These are phyloP conservation scores for Rhizoctonia solani DNA, from an alignment of 1,284 basidiomycete species.

Conservation along the genomic window DNA sequence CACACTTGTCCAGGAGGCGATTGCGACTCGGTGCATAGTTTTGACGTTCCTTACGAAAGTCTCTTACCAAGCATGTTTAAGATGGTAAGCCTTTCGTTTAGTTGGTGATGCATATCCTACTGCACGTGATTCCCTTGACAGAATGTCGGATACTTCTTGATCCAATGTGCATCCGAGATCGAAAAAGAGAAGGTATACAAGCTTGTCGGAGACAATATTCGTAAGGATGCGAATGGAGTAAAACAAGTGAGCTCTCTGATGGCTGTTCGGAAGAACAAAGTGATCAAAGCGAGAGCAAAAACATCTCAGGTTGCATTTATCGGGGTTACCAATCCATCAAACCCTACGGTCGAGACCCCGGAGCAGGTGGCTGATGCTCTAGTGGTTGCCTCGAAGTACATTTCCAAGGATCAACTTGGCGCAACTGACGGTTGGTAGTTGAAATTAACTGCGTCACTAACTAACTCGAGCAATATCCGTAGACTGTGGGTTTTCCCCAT, in stretches of 20 bases:
- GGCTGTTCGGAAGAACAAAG: constrained; percentile 36
- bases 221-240: constrained; percentile 41
- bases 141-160: constrained; percentile 41
- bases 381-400: constrained; percentile 39
- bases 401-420: constrained; percentile 40
- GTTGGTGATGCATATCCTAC: no score
- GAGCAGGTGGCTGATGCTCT: constrained; percentile 36
- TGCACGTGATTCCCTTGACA: no score
- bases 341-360: constrained; percentile 39
- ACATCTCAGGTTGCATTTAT: constrained; percentile 38
- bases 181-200: constrained; percentile 40
- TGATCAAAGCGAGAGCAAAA: not conserved
- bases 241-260: constrained; percentile 36
- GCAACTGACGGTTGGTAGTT: constrained; percentile 36
- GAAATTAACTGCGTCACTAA: not conserved
- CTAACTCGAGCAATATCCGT: not conserved
- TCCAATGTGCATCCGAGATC: constrained; percentile 40
- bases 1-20: constrained; percentile 39
- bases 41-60: not conserved
- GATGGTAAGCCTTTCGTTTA: constrained; percentile 4
- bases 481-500: constrained; percentile 42
- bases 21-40: not conserved
- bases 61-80: constrained; percentile 25
- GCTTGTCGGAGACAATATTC: constrained; percentile 40
- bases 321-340: constrained; percentile 39